phyloP scores from a whole-genome alignment of 2,329 filamentous ascomycete species.

The Sphaerulina populicola region DNA sequence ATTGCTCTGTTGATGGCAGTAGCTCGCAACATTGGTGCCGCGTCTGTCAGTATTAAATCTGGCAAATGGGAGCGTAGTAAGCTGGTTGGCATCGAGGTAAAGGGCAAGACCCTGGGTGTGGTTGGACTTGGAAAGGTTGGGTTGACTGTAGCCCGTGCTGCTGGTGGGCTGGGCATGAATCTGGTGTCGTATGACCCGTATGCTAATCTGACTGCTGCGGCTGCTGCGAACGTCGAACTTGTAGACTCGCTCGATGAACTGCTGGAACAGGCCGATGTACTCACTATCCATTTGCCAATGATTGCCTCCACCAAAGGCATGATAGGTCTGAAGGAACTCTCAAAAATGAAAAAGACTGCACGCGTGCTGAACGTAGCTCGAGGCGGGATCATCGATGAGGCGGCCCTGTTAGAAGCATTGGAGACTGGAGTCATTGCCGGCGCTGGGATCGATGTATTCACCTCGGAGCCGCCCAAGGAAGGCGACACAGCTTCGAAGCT shows the following conservation, averaged over 20 bases:
- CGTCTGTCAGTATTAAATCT: conserved; percentile 59
- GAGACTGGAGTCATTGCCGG: conserved; percentile 64
- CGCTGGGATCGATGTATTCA: conserved; percentile 73
- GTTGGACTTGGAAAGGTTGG: conserved; percentile 46
- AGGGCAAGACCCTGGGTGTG: conserved; percentile 52
- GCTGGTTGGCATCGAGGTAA: conserved; percentile 68
- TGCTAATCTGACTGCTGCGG: conserved; percentile 63
- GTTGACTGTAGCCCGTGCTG: conserved; percentile 70
- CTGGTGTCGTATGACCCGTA: conserved; percentile 70
- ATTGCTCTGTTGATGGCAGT: conserved; percentile 59
- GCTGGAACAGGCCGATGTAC: conserved; percentile 61
- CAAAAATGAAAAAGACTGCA: conserved; percentile 63
- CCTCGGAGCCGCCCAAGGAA: conserved; percentile 58
- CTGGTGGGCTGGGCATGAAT: conserved; percentile 67
- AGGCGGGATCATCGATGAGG: conserved; percentile 72
- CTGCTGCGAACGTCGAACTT: conserved; percentile 53
- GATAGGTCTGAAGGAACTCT: conserved; percentile 58
- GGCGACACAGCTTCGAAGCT: conserved; percentile 54
- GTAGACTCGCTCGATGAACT: conserved; percentile 38
- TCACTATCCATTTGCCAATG: conserved; percentile 74
- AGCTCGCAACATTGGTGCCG: conserved; percentile 64
- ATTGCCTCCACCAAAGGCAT: conserved; percentile 69
- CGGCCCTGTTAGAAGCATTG: conserved; percentile 60
- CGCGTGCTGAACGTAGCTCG: conserved; percentile 71
- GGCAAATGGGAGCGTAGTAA: conserved; percentile 64